These are phyloP conservation scores for Metarhizium robertsii DNA, from an alignment of 2,329 filamentous ascomycete species.

Conservation along the genomic window DNA sequence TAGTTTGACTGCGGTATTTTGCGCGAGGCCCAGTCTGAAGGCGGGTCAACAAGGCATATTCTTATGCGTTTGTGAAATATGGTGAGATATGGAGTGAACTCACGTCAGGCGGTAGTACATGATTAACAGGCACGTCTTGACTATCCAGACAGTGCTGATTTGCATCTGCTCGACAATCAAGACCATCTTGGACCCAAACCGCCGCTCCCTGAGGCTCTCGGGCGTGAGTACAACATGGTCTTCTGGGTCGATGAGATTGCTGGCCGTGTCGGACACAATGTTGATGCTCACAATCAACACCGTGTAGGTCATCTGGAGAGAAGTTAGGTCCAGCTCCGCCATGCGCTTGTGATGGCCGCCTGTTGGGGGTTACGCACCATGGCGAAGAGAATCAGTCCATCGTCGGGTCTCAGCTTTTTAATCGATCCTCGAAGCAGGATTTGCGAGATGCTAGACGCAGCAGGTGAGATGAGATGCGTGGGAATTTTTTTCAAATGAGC, in stretches of 20 bases:
- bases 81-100: constrained; percentile 11
- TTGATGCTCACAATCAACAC: constrained; percentile 45
- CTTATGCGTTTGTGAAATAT: not conserved
- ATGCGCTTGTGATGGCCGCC: not conserved
- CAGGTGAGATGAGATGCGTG: no score
- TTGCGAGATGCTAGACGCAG: constrained; percentile 23
- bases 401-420: constrained; percentile 41
- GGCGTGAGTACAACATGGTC: constrained; percentile 33
- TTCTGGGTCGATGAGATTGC: constrained; percentile 47
- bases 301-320: constrained; percentile 36
- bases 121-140: constrained; percentile 47
- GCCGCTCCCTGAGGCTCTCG: constrained; percentile 28
- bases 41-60: not conserved
- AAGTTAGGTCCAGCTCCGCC: not conserved
- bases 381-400: constrained; percentile 44
- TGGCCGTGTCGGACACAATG: constrained; percentile 42
- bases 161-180: constrained; percentile 54
- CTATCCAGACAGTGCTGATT: constrained; percentile 45
- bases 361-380: constrained; percentile 27
- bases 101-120: constrained; percentile 47
- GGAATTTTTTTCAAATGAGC: not conserved
- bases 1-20: constrained; percentile 37
- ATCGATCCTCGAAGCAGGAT: constrained; percentile 32
- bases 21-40: constrained; percentile 31
- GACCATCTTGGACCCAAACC: constrained; percentile 50